Conservation (phyloP, 768 basidiomycete species). For the Leccinum arenicola region DNA sequence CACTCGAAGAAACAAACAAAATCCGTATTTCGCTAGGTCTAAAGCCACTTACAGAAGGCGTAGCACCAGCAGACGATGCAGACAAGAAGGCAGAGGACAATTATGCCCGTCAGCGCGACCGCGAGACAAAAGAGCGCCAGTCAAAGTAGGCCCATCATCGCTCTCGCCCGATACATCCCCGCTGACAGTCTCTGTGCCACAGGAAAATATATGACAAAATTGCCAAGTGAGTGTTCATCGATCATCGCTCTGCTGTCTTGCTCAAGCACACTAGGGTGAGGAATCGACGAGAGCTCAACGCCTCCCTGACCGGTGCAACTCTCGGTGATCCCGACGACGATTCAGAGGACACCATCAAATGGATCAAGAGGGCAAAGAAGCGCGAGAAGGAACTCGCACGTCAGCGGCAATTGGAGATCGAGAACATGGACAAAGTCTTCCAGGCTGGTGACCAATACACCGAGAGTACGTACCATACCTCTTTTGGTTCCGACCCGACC, state of each 20-base stretch:
- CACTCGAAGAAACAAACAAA: constrained; percentile 93
- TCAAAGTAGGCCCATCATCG: constrained; percentile 58
- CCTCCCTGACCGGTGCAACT: constrained; percentile 88
- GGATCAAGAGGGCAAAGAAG: constrained; percentile 92
- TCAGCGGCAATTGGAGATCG: constrained; percentile 79
- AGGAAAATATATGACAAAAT: constrained; percentile 75
- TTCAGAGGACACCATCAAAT: constrained; percentile 77
- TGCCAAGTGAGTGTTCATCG: constrained; percentile 78
- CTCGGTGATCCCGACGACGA: constrained; percentile 84
- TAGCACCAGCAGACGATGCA: constrained; percentile 62
- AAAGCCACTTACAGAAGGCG: constrained; percentile 87
- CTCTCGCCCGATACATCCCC: constrained; percentile 12
- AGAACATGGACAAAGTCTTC: constrained; percentile 76
- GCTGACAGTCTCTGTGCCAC: constrained; percentile 23
- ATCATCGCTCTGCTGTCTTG: constrained; percentile 11
- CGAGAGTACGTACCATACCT: constrained; percentile 60
- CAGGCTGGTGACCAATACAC: constrained; percentile 69
- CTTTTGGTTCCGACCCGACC: background rate
- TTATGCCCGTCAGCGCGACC: constrained; percentile 69
- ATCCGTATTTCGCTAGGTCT: constrained; percentile 93
- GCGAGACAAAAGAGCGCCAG: constrained; percentile 67
- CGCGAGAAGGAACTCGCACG: constrained; percentile 83
- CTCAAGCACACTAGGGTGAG: constrained; percentile 70
- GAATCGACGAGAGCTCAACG: constrained; percentile 90
- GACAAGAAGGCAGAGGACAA: constrained; percentile 88